Evolutionary conservation across 2,329 filamentous ascomycete species (phyloP), one percentile per base, ranked within the genome.

Genomic region (Colletotrichum tofieldiae): DNA sequence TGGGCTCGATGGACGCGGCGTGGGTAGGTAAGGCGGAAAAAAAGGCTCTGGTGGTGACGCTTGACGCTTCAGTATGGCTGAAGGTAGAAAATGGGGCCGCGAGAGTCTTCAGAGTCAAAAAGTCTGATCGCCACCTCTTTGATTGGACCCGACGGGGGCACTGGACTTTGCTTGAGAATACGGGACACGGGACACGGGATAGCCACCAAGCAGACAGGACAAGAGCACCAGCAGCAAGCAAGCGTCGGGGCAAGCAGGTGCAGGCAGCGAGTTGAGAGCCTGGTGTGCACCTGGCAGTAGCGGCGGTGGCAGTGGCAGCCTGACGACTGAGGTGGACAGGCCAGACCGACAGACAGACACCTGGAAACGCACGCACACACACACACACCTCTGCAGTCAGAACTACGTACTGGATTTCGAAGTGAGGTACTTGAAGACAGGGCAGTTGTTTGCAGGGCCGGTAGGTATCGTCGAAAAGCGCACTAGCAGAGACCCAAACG

Each of bases 71-170:
- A 55, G 61, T 72, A 71, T 73, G 67, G 67, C 67, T 63, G 59
- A 67, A 63, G 61, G 71, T 66, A 35, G 67, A 49, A 72, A 73
- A 73, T 58, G 71, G 71, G 71, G 67, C 71, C 70, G 61, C 66
- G 49, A 72, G 64, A 65, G 70, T 69, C 72, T 61, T 73, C 70
- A 73, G 64, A 72, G 67, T 78, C 77, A 80, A 72, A 72, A 80
- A 80, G 80, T 81, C 79, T 80, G 80, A 82, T 81, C 77, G 79
- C 76, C 76, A 72, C 75, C 37, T 29, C 55, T 66, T 67, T 82
- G 78, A 83, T 83, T 83, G 81, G 84, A 75, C 68, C 39, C 71
- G 65, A 70, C 37, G 39, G 65, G 70, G 54, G 51, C 45, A 41
- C 43, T 43, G 52, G 62, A 52, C 55, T 71, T 71, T 60, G 60